phyloP scores from a whole-genome alignment of 257 asterid genomes.

The Fraxinus excelsior region DNA sequence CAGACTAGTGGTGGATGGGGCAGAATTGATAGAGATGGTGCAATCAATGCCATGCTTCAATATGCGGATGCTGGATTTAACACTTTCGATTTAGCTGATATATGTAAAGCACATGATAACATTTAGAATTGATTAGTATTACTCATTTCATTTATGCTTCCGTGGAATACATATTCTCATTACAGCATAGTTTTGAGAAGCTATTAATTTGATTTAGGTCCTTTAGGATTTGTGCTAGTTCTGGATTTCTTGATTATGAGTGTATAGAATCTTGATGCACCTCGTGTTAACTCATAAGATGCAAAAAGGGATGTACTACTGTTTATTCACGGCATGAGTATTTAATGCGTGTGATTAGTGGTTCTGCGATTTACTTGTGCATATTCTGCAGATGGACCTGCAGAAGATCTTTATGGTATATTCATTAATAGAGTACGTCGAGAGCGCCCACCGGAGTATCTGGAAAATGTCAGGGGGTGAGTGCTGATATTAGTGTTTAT shows the following conservation, averaged over 20 bases:
- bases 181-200: neutral
- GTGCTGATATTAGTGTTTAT: slow-evolving; percentile 16
- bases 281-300: neutral
- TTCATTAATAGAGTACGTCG: slow-evolving; percentile 90
- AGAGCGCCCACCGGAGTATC: slow-evolving; percentile 90
- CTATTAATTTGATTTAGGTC: neutral
- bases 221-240: neutral
- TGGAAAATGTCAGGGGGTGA: slow-evolving; percentile 88
- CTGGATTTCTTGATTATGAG: slow-evolving; percentile 2
- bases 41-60: slow-evolving; percentile 71
- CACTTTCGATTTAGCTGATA: slow-evolving; percentile 83
- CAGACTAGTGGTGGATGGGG: slow-evolving; percentile 93
- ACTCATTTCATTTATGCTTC: neutral
- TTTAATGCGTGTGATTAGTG: neutral
- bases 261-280: neutral
- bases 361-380: neutral
- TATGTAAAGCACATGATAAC: slow-evolving; percentile 44
- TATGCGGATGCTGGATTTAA: slow-evolving; percentile 73
- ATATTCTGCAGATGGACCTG: slow-evolving; percentile 79
- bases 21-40: slow-evolving; percentile 53
- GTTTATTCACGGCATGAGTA: neutral
- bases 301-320: neutral
- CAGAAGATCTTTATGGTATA: slow-evolving; percentile 95
- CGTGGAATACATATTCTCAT: neutral
- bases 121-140: neutral